Conservation (phyloP, 106 monocot species). For the Platanthera guangdongensis region DNA sequence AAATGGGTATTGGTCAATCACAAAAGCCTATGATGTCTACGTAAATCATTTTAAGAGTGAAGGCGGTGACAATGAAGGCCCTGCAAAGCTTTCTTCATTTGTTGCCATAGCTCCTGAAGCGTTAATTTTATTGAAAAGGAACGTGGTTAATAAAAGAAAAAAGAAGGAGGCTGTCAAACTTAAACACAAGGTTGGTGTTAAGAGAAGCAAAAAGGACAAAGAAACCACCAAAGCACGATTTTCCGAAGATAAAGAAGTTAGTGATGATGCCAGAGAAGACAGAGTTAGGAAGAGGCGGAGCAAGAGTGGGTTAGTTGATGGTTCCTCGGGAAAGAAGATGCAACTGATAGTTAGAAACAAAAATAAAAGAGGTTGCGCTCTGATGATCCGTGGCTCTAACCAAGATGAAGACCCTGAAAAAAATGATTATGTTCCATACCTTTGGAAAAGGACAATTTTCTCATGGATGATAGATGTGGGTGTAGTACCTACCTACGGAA, state of each 20-base stretch:
- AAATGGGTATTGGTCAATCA: constrained; percentile 22
- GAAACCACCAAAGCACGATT: neutral
- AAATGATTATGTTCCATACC: constrained; percentile 38
- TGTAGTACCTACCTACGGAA: constrained; percentile 28
- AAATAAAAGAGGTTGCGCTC: constrained; percentile 23
- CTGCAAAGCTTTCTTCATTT: neutral
- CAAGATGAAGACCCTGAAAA: constrained; percentile 19
- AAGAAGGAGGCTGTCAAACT: neutral
- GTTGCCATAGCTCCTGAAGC: constrained; percentile 3
- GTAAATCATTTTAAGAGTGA: neutral
- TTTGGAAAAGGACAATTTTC: constrained; percentile 39
- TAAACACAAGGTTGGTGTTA: constrained; percentile 3
- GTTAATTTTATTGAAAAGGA: constrained; percentile 32
- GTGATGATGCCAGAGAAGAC: neutral
- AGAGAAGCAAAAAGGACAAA: constrained; percentile 8
- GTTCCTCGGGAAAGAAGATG: neutral
- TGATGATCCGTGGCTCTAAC: constrained; percentile 32
- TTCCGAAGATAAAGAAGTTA: constrained; percentile 2
- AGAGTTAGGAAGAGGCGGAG: neutral
- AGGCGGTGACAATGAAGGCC: neutral
- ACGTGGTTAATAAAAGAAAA: constrained; percentile 20
- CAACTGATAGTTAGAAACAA: constrained; percentile 10
- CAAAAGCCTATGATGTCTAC: constrained; percentile 23
- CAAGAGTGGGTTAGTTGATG: constrained; percentile 1
- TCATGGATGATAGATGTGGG: constrained; percentile 62